phyloP scores from a whole-genome alignment of 108 stramenopile genomes.

The Stephanodiscus minutulus region DNA sequence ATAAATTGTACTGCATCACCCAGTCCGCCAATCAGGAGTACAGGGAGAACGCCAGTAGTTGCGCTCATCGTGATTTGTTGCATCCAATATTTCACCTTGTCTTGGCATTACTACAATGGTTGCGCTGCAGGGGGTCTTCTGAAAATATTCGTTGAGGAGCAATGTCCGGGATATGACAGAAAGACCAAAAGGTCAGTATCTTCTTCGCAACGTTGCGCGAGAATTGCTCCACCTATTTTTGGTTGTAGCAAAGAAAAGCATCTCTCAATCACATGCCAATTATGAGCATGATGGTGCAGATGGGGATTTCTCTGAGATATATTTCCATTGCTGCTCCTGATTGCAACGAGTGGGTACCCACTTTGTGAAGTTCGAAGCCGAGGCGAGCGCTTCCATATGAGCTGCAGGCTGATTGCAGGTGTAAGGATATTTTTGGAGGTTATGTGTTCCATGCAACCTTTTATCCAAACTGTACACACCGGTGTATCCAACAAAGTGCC shows the following conservation, averaged over 20 bases:
- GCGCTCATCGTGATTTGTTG: neutral
- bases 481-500: neutral
- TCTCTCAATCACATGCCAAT: neutral
- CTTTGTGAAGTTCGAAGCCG: neutral
- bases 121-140: neutral
- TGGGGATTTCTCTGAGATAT: neutral
- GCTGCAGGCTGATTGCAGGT: neutral
- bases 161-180: neutral
- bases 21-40: neutral
- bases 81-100: slow-evolving; percentile 4
- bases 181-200: neutral
- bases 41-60: neutral
- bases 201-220: neutral
- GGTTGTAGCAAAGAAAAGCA: neutral
- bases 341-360: neutral
- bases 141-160: neutral
- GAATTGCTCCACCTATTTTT: slow-evolving; percentile 5
- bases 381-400: neutral
- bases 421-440: neutral
- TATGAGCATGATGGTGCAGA: slow-evolving; percentile 5
- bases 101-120: neutral
- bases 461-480: neutral
- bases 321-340: neutral
- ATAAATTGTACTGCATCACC: neutral
- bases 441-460: neutral